A percentile compares a stretch with the other conserved stretches of the same genome.
These are phyloP conservation scores for Russula griseocarnosa DNA, from an alignment of 768 basidiomycete species.

Conservation along the genomic window DNA sequence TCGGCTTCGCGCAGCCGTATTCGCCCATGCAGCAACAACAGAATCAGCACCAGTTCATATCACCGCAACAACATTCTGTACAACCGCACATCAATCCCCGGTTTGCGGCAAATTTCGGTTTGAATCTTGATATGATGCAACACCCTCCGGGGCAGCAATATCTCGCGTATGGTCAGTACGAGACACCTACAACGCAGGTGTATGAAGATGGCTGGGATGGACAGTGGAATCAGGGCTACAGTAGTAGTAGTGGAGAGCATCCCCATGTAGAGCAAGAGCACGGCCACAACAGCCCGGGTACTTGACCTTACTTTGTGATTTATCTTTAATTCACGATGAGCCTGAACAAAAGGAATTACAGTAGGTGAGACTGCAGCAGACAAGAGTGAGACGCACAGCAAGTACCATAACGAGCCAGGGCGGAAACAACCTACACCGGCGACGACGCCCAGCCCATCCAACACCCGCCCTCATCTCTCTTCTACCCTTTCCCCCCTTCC, in stretches of 20 bases:
- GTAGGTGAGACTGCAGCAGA: neutral
- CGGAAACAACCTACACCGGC: slow-evolving; percentile 14
- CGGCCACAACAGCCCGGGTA: neutral
- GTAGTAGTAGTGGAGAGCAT: neutral
- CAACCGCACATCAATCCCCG: slow-evolving; percentile 84
- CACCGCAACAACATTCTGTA: slow-evolving; percentile 38
- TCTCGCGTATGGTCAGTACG: slow-evolving; percentile 20
- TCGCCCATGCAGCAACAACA: slow-evolving; percentile 6
- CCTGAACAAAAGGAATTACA: neutral
- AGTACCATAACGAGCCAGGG: slow-evolving; percentile 25
- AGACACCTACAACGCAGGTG: slow-evolving; percentile 1
- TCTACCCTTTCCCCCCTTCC: neutral
- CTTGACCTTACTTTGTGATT: slow-evolving; percentile 2
- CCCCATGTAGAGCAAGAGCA: neutral
- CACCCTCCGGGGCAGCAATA: slow-evolving; percentile 28
- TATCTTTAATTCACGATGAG: neutral
- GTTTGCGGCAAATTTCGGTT: slow-evolving; percentile 64
- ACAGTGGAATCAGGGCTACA: slow-evolving; percentile 9
- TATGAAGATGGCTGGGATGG: slow-evolving; percentile 19
- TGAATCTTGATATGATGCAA: slow-evolving; percentile 38
- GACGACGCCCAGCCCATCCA: slow-evolving; percentile 14
- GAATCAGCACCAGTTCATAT: slow-evolving; percentile 4
- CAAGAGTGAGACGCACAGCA: slow-evolving; percentile 8
- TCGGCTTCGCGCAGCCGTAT: slow-evolving; percentile 24
- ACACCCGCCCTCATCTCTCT: neutral